These are phyloP conservation scores for Abrus pulchellus DNA, from an alignment of 306 rosid species.

Conservation along the genomic window DNA sequence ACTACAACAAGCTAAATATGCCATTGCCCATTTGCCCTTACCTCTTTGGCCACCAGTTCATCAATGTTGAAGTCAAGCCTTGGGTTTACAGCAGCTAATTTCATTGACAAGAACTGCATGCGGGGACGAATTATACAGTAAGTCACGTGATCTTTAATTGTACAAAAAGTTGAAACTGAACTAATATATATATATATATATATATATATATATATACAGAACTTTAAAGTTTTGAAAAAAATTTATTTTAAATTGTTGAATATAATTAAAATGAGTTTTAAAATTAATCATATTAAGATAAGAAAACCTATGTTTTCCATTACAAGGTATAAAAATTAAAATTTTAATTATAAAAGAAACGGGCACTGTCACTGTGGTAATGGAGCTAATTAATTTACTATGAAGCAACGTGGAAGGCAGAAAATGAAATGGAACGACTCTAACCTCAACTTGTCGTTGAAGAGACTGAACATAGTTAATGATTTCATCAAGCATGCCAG, in stretches of 20 bases:
- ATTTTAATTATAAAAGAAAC: too few species aligned
- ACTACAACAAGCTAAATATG: not conserved
- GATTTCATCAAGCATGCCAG: slow-evolving; percentile 98
- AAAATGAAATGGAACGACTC: slow-evolving; percentile 24
- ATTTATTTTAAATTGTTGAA: too few species aligned
- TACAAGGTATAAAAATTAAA: too few species aligned
- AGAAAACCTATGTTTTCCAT: too few species aligned
- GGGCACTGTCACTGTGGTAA: too few species aligned
- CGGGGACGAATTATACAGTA: slow-evolving; percentile 25
- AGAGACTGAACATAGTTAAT: slow-evolving; percentile 78
- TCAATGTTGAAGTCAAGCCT: slow-evolving; percentile 87
- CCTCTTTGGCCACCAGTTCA: slow-evolving; percentile 88
- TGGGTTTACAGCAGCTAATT: slow-evolving; percentile 92
- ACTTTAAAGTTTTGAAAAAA: too few species aligned
- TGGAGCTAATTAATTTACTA: not conserved
- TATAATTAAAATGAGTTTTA: too few species aligned
- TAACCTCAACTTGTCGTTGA: slow-evolving; percentile 92
- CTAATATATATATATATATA: not conserved
- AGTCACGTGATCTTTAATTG: slow-evolving; percentile 14
- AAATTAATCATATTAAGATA: too few species aligned
- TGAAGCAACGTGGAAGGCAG: not conserved
- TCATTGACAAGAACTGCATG: slow-evolving; percentile 95
- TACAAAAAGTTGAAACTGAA: not conserved
- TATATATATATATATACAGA: not conserved
- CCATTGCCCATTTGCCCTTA: slow-evolving; percentile 37